Conservation (phyloP, 352 stramenopile species). For the Globisporangium okanoganense region DNA sequence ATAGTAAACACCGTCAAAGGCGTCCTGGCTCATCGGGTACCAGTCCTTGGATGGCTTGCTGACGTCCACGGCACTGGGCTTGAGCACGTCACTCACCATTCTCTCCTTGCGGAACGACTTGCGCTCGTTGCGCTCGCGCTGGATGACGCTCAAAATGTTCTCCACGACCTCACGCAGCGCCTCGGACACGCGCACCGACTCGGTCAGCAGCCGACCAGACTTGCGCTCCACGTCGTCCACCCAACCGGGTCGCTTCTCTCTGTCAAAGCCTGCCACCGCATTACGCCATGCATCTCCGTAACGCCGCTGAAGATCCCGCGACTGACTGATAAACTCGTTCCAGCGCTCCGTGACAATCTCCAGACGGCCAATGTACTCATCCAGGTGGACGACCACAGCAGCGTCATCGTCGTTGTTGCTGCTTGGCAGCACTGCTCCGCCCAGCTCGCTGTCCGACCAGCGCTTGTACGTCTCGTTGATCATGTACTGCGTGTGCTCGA, state of each 20-base stretch:
- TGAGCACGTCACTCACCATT: slow-evolving; percentile 13
- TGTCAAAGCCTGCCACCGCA: slow-evolving; percentile 22
- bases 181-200: slow-evolving; percentile 55
- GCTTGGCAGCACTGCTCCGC: slow-evolving; percentile 12
- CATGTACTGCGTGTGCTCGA: slow-evolving; percentile 78
- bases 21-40: neutral
- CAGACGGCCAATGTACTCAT: slow-evolving; percentile 54
- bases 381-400: slow-evolving; percentile 37
- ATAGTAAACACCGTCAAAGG: neutral
- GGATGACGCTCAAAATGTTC: slow-evolving; percentile 37
- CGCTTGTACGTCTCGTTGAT: slow-evolving; percentile 73
- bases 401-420: slow-evolving; percentile 15
- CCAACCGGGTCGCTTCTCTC: slow-evolving; percentile 37
- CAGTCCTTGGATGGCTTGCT: slow-evolving; percentile 2
- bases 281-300: slow-evolving; percentile 46
- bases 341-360: slow-evolving; percentile 52
- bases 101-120: slow-evolving; percentile 34
- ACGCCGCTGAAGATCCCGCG: slow-evolving; percentile 44
- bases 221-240: slow-evolving; percentile 57
- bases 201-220: slow-evolving; percentile 41
- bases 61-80: neutral
- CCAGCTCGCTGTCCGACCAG: slow-evolving; percentile 55
- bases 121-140: slow-evolving; percentile 37
- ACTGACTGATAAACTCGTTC: slow-evolving; percentile 50
- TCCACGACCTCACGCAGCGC: slow-evolving; percentile 47